Percentiles rank a stretch among this genome's conserved stretches.
Evolutionary conservation across 2,329 filamentous ascomycete species (phyloP).

Genomic region (Colletotrichum tabaci): DNA sequence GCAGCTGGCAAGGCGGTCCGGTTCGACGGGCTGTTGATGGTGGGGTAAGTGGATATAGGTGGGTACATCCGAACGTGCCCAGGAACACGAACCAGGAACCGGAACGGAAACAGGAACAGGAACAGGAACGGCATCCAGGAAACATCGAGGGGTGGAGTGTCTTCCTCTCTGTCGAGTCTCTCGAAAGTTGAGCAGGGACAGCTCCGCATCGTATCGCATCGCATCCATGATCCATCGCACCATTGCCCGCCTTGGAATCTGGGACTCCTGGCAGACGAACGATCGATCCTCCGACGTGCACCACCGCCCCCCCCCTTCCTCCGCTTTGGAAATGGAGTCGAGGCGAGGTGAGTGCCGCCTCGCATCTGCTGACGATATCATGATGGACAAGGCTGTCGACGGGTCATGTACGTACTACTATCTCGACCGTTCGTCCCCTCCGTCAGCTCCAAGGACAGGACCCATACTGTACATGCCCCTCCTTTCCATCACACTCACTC

Average conservation of each 20-base stretch:
- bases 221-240: no score
- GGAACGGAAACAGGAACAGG: neutral
- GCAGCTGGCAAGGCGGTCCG: constrained; percentile 29
- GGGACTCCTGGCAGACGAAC: no score
- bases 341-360: neutral
- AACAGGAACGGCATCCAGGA: neutral
- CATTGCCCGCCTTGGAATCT: no score
- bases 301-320: neutral
- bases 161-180: neutral
- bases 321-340: constrained; percentile 1
- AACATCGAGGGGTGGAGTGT: constrained; percentile 2
- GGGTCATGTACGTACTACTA: neutral
- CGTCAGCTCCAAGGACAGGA: no score
- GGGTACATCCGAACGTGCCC: constrained; percentile 1
- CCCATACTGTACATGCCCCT: neutral
- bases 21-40: neutral
- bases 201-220: constrained; percentile 21
- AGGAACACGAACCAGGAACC: neutral
- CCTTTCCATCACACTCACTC: constrained; percentile 4
- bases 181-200: neutral
- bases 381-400: constrained; percentile 33
- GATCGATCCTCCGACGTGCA: no score
- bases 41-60: neutral
- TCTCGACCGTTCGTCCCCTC: no score
- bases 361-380: constrained; percentile 27